These are phyloP conservation scores for Neurospora sp. DNA, from an alignment of 495 filamentous ascomycete species.

Conservation along the genomic window DNA sequence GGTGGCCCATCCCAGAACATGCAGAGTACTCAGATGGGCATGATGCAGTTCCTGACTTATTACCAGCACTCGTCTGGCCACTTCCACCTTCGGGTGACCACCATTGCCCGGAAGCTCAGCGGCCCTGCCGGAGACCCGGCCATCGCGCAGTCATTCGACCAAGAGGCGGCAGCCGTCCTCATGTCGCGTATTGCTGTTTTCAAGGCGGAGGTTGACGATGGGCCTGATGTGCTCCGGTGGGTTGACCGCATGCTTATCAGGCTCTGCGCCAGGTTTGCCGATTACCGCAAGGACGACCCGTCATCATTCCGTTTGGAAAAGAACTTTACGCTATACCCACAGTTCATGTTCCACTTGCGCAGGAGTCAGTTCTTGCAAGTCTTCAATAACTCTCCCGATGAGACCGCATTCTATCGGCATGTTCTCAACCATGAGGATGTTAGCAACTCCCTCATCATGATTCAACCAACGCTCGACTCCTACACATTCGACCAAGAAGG, in stretches of 20 bases:
- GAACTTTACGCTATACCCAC: slow-evolving; percentile 98
- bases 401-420: slow-evolving; percentile 97
- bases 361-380: slow-evolving; percentile 97
- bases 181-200: slow-evolving; percentile 99
- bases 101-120: slow-evolving; percentile 82
- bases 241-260: slow-evolving; percentile 98
- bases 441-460: slow-evolving; percentile 95
- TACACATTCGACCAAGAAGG: slow-evolving; percentile 95
- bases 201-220: slow-evolving; percentile 98
- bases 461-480: slow-evolving; percentile 94
- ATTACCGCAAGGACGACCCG: slow-evolving; percentile 97
- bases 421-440: slow-evolving; percentile 97
- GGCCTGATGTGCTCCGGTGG: slow-evolving; percentile 97
- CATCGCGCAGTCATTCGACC: slow-evolving; percentile 95
- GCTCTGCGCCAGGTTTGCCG: slow-evolving; percentile 91
- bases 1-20: slow-evolving; percentile 78
- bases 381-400: slow-evolving; percentile 98
- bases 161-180: slow-evolving; percentile 93
- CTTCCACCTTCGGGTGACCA: slow-evolving; percentile 93
- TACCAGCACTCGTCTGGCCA: slow-evolving; percentile 96
- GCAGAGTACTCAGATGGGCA: slow-evolving; percentile 78
- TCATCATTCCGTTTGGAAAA: slow-evolving; percentile 97
- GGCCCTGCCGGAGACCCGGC: slow-evolving; percentile 95
- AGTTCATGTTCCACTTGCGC: slow-evolving; percentile 99
- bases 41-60: slow-evolving; percentile 99